Conservation (phyloP, 139 green algal genomes). For the Tetradesmus obliquus region DNA sequence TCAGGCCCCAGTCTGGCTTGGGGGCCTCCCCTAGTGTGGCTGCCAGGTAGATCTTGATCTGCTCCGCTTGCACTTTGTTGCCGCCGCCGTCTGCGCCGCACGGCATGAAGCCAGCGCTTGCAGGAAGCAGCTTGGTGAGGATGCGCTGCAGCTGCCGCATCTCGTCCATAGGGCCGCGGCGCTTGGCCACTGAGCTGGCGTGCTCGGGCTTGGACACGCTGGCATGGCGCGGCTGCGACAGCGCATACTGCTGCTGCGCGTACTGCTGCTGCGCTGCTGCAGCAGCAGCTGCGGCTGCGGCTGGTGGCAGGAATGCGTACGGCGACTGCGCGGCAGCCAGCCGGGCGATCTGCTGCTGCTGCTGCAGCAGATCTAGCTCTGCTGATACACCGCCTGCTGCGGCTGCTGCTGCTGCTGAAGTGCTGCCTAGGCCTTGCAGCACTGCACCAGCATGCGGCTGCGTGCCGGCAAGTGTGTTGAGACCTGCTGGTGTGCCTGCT, state of each 20-base stretch:
- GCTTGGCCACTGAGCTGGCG: slow-evolving; percentile 41
- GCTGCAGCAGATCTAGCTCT: background rate
- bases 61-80: slow-evolving; percentile 68
- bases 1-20: slow-evolving; percentile 81
- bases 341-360: background rate
- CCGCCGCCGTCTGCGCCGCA: slow-evolving; percentile 1
- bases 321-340: background rate
- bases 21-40: slow-evolving; percentile 76
- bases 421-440: background rate
- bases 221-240: slow-evolving; percentile 25
- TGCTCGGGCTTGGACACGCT: slow-evolving; percentile 38
- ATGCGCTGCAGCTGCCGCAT: slow-evolving; percentile 92
- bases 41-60: slow-evolving; percentile 87
- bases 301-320: background rate
- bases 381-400: background rate
- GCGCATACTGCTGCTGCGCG: background rate
- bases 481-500: slow-evolving; percentile 1
- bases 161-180: slow-evolving; percentile 91
- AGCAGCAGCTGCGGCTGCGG: background rate
- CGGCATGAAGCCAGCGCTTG: slow-evolving; percentile 59
- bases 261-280: background rate
- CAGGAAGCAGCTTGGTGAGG: slow-evolving; percentile 82
- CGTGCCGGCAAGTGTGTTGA: background rate
- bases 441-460: background rate
- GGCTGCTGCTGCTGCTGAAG: slow-evolving; percentile 24